Evolutionary conservation across 768 basidiomycete genomes (phyloP).

Genomic region (Lactarius trivialis): DNA sequence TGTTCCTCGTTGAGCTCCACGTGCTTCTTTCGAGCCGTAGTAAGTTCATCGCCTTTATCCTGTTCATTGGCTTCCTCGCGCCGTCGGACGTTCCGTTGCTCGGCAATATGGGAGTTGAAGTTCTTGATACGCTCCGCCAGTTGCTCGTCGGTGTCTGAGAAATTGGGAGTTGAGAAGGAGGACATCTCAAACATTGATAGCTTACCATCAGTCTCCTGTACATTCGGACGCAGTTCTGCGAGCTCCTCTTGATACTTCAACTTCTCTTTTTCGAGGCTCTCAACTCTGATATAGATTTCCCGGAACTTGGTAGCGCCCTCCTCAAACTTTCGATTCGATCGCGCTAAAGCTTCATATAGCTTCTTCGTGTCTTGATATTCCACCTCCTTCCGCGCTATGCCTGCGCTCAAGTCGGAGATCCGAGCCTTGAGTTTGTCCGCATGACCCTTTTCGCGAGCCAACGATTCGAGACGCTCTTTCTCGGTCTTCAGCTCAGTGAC

Average conservation of each 20-base stretch:
- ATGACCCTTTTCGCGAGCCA: constrained; percentile 77
- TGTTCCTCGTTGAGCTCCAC: constrained; percentile 51
- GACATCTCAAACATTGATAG: not conserved
- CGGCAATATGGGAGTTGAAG: constrained; percentile 51
- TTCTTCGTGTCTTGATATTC: constrained; percentile 67
- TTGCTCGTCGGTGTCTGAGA: constrained; percentile 65
- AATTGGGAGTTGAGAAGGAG: not conserved
- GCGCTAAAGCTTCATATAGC: constrained; percentile 56
- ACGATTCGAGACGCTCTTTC: constrained; percentile 72
- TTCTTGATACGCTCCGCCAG: constrained; percentile 50
- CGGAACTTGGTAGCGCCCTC: constrained; percentile 81
- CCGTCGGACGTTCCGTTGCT: constrained; percentile 44
- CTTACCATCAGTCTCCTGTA: constrained; percentile 62
- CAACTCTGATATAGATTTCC: constrained; percentile 70
- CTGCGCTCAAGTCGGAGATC: constrained; percentile 50
- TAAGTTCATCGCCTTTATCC: constrained; percentile 57
- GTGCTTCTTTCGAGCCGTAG: constrained; percentile 43
- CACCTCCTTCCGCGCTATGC: constrained; percentile 63
- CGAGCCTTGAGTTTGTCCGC: constrained; percentile 76
- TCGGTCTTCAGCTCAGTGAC: constrained; percentile 88
- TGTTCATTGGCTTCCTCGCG: constrained; percentile 47
- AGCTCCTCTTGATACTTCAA: constrained; percentile 56
- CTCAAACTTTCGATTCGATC: constrained; percentile 71
- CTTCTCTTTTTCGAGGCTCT: constrained; percentile 56
- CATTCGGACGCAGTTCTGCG: constrained; percentile 51